Conservation (phyloP, 805 yeast species). For the Vanderwaltozyma verrucispora region DNA sequence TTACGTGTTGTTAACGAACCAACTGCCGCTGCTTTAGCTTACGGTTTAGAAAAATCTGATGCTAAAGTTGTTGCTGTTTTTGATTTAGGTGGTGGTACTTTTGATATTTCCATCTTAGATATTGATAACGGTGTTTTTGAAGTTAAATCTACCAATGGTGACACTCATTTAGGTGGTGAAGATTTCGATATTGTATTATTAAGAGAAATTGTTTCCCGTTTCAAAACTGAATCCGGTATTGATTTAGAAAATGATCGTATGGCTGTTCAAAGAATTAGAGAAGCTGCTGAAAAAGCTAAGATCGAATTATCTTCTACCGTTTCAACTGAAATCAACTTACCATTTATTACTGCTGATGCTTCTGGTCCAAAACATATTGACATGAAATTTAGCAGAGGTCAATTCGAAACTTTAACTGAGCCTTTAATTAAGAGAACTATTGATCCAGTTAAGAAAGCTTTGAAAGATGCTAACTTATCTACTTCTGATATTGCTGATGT, state of each 20-base stretch:
- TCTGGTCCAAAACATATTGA: slow-evolving; percentile 60
- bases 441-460: slow-evolving; percentile 90
- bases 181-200: slow-evolving; percentile 81
- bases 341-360: slow-evolving; percentile 78
- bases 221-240: slow-evolving; percentile 60
- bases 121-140: slow-evolving; percentile 97
- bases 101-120: slow-evolving; percentile 92
- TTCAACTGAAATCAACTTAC: slow-evolving; percentile 59
- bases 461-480: slow-evolving; percentile 81
- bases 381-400: slow-evolving; percentile 56
- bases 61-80: slow-evolving; percentile 87
- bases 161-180: slow-evolving; percentile 83
- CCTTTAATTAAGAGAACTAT: slow-evolving; percentile 87
- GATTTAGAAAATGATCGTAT: slow-evolving; percentile 48
- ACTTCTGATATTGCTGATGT: slow-evolving; percentile 87
- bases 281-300: slow-evolving; percentile 75
- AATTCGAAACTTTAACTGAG: slow-evolving; percentile 58
- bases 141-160: slow-evolving; percentile 94
- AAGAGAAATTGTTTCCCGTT: slow-evolving; percentile 69
- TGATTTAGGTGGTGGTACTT: slow-evolving; percentile 98
- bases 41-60: slow-evolving; percentile 77
- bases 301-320: slow-evolving; percentile 66
- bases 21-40: slow-evolving; percentile 88
- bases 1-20: slow-evolving; percentile 77
- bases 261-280: slow-evolving; percentile 75